Evolutionary conservation across 148 eudicot genomes (phyloP).

Genomic region (Talinum fruticosum): DNA sequence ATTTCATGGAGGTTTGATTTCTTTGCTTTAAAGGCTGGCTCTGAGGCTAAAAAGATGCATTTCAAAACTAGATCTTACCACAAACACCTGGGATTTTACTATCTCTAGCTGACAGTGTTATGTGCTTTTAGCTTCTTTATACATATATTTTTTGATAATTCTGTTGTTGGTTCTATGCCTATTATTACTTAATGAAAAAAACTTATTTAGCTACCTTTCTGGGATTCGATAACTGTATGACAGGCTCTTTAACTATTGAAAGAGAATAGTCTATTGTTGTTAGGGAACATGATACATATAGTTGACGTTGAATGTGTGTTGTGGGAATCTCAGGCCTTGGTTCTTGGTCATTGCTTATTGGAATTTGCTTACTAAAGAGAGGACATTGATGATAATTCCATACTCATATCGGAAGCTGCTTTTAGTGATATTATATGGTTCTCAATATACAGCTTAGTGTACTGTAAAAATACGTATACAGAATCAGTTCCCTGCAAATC

Average conservation of each 20-base stretch:
- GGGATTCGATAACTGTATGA: background rate
- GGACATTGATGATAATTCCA: background rate
- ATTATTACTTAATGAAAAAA: background rate
- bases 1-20: constrained; percentile 41
- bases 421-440: background rate
- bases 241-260: background rate
- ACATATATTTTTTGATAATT: background rate
- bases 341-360: background rate
- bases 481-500: background rate
- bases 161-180: background rate
- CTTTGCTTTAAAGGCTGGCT: background rate
- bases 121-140: background rate
- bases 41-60: background rate
- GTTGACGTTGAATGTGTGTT: background rate
- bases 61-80: background rate
- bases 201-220: background rate
- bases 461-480: background rate
- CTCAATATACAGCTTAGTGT: background rate
- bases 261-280: background rate
- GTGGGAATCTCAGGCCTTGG: background rate
- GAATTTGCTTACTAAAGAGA: background rate
- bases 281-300: background rate
- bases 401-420: background rate
- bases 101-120: background rate
- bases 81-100: background rate